phyloP scores from a whole-genome alignment of 2,329 filamentous ascomycete species.

The Trichophyton schoenleinii region DNA sequence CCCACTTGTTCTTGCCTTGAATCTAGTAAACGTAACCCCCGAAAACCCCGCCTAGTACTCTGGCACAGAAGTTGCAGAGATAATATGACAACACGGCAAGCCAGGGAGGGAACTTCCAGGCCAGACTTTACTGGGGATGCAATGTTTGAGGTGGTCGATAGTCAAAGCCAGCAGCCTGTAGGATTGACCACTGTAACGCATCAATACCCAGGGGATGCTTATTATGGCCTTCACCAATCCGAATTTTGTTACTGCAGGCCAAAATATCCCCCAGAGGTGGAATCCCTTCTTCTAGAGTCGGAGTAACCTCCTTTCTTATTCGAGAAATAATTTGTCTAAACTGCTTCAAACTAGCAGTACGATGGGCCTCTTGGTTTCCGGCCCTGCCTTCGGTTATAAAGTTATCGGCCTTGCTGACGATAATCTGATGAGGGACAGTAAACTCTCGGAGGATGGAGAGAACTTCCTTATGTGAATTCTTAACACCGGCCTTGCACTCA shows the following conservation, averaged over 20 bases:
- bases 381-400: constrained; percentile 27
- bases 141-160: background rate
- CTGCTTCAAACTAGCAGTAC: constrained; percentile 18
- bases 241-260: constrained; percentile 43
- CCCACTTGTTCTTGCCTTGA: background rate
- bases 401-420: constrained; percentile 55
- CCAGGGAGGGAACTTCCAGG: too few relatives aligned
- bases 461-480: constrained; percentile 46
- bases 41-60: too few relatives aligned
- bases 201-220: constrained; percentile 46
- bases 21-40: background rate
- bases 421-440: constrained; percentile 51
- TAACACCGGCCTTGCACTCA: constrained; percentile 51
- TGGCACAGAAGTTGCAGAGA: too few relatives aligned
- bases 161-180: constrained; percentile 49
- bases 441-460: constrained; percentile 43
- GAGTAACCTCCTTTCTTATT: constrained; percentile 28
- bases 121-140: background rate
- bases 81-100: background rate
- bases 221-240: constrained; percentile 30
- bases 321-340: constrained; percentile 17
- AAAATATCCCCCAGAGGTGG: constrained; percentile 47
- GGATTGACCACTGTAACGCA: constrained; percentile 50
- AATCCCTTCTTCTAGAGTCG: constrained; percentile 25
- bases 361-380: constrained; percentile 13